Percentiles rank a stretch among this genome's conserved stretches.
phyloP scores from a whole-genome alignment of 106 monocot genomes.

The Dendrobium officinale region DNA sequence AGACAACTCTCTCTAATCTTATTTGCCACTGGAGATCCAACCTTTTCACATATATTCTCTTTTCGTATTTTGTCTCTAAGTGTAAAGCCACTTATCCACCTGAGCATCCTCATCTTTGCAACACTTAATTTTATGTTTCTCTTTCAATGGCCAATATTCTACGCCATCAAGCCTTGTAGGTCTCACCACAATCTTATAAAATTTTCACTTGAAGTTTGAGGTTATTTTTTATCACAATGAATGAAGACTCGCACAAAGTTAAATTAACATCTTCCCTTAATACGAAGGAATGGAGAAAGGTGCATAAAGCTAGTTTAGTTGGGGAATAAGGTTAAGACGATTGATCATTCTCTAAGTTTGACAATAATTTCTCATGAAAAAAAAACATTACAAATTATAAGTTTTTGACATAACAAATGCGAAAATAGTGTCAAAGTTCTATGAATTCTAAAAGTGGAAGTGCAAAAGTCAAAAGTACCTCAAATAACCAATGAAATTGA shows the following conservation, averaged over 20 bases:
- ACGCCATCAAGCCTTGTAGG: too few relatives aligned
- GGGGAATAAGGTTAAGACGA: not conserved
- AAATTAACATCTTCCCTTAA: not conserved
- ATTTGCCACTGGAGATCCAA: too few relatives aligned
- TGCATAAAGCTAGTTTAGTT: not conserved
- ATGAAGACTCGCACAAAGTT: not conserved
- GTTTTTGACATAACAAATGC: not conserved
- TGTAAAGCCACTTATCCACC: too few relatives aligned
- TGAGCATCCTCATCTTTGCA: too few relatives aligned
- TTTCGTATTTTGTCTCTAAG: too few relatives aligned
- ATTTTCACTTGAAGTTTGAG: too few relatives aligned
- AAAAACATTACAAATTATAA: not conserved
- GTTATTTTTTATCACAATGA: not conserved
- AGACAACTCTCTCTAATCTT: too few relatives aligned
- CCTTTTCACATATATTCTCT: too few relatives aligned
- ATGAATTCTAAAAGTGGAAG: not conserved
- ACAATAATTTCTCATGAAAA: not conserved
- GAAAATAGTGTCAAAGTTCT: not conserved
- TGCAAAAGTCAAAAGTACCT: constrained; percentile 27
- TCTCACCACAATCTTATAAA: too few relatives aligned
- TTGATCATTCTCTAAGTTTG: not conserved
- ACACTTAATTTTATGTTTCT: too few relatives aligned
- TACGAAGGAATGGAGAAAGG: not conserved
- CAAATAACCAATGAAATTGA: constrained; percentile 95
- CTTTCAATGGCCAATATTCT: too few relatives aligned